phyloP scores from a whole-genome alignment of 2,329 filamentous ascomycete genomes.

The Parastagonospora avenae region DNA sequence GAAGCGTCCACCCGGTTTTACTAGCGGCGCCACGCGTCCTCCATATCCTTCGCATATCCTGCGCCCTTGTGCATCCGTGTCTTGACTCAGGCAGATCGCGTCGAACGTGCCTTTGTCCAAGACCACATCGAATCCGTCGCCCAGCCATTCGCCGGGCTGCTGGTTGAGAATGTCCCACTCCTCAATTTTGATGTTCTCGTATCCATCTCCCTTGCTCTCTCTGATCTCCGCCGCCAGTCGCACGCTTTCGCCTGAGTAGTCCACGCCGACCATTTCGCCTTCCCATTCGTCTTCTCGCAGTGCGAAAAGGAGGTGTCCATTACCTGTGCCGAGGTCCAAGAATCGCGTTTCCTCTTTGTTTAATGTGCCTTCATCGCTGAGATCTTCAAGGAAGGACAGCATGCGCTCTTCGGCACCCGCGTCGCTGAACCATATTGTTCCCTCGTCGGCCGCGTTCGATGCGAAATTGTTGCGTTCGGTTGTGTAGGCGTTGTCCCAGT shows the following conservation, averaged over 20 bases:
- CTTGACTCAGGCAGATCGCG: slow-evolving; percentile 78
- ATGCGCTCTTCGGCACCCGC: slow-evolving; percentile 85
- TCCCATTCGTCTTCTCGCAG: slow-evolving; percentile 71
- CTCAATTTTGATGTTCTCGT: slow-evolving; percentile 54
- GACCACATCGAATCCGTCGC: slow-evolving; percentile 79
- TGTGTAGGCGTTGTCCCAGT: slow-evolving; percentile 69
- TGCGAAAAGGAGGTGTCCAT: slow-evolving; percentile 88
- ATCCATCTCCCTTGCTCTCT: slow-evolving; percentile 35
- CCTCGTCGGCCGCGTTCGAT: slow-evolving; percentile 75
- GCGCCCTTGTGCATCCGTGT: slow-evolving; percentile 56
- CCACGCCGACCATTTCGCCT: slow-evolving; percentile 80
- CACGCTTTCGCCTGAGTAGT: slow-evolving; percentile 81
- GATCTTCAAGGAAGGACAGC: slow-evolving; percentile 62
- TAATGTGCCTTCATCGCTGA: slow-evolving; percentile 58
- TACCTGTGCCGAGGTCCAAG: slow-evolving; percentile 90
- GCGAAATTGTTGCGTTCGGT: slow-evolving; percentile 74
- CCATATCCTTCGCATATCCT: slow-evolving; percentile 78
- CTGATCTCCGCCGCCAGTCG: slow-evolving; percentile 71
- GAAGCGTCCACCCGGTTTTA: slow-evolving; percentile 74
- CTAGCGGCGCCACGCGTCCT: slow-evolving; percentile 68
- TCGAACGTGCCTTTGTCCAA: slow-evolving; percentile 99
- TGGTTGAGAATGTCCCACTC: slow-evolving; percentile 58
- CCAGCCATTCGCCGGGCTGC: slow-evolving; percentile 60
- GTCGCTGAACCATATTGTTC: slow-evolving; percentile 96
- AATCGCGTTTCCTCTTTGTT: slow-evolving; percentile 57